These are phyloP conservation scores for Boletellus deceptivus DNA, from an alignment of 1,284 basidiomycete species.

Conservation along the genomic window DNA sequence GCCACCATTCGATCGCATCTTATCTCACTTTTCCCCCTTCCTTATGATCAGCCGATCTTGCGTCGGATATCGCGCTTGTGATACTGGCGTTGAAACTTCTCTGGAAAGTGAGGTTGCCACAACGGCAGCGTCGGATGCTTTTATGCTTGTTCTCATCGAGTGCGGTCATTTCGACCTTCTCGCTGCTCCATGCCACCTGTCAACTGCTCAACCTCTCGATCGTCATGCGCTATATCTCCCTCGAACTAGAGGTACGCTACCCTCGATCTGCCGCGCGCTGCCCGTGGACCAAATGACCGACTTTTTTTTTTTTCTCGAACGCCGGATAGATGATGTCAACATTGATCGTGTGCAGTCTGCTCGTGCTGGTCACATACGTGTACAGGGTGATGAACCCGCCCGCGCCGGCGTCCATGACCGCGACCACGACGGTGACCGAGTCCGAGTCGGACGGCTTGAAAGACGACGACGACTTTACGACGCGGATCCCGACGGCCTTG, in stretches of 20 bases:
- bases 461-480: background rate
- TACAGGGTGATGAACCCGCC: background rate
- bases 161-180: background rate
- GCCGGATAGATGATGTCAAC: background rate
- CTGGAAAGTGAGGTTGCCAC: constrained; percentile 5
- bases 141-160: constrained; percentile 1
- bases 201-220: background rate
- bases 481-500: background rate
- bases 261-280: background rate
- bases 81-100: constrained; percentile 1
- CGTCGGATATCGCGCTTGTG: background rate
- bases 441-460: background rate
- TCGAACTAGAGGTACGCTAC: background rate
- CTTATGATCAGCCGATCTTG: background rate
- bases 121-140: constrained; percentile 4
- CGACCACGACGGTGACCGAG: background rate
- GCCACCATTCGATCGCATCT: background rate
- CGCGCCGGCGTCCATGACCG: background rate
- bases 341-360: constrained; percentile 1
- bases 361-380: constrained; percentile 3
- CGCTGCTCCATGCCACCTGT: background rate
- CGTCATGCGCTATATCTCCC: background rate
- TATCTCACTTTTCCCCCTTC: too few species aligned
- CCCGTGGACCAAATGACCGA: too few species aligned
- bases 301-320: background rate